phyloP scores from a whole-genome alignment of 768 basidiomycete genomes.

The Leucosporidium yakuticum region DNA sequence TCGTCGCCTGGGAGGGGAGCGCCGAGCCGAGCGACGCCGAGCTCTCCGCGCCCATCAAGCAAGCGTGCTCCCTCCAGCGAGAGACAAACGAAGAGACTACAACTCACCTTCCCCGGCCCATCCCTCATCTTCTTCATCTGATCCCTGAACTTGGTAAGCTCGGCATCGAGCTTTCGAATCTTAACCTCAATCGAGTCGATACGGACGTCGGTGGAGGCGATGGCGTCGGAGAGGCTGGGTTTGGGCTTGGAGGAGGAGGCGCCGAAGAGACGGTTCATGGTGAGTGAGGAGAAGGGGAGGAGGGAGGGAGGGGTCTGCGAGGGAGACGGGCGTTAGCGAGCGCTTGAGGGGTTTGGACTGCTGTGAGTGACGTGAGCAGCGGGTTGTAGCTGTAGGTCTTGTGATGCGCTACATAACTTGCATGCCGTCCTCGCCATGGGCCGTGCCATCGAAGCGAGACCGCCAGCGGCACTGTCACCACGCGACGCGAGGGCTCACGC shows the following conservation, averaged over 20 bases:
- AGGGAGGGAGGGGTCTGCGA: neutral
- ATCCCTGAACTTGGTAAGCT: constrained; percentile 83
- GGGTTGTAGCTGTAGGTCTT: too few species aligned
- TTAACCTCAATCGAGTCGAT: constrained; percentile 66
- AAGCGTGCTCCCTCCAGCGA: too few species aligned
- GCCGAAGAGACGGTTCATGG: constrained; percentile 44
- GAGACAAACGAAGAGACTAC: too few species aligned
- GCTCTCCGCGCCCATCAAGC: neutral
- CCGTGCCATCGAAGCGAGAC: too few species aligned
- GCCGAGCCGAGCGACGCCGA: neutral
- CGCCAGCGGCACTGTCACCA: too few species aligned
- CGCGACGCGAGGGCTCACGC: too few species aligned
- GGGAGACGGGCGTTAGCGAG: neutral
- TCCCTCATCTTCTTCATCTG: constrained; percentile 90
- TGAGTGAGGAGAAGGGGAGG: neutral
- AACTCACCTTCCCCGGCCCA: constrained; percentile 84
- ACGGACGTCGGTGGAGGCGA: constrained; percentile 52
- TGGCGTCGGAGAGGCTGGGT: constrained; percentile 84
- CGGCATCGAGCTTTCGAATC: constrained; percentile 90
- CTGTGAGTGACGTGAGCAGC: too few species aligned
- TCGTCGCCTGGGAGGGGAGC: neutral
- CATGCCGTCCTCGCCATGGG: too few species aligned
- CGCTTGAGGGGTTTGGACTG: too few species aligned
- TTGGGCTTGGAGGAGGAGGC: constrained; percentile 59
- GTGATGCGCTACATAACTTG: too few species aligned